phyloP scores from a whole-genome alignment of 139 green algal species.

The Micractinium sp. region DNA sequence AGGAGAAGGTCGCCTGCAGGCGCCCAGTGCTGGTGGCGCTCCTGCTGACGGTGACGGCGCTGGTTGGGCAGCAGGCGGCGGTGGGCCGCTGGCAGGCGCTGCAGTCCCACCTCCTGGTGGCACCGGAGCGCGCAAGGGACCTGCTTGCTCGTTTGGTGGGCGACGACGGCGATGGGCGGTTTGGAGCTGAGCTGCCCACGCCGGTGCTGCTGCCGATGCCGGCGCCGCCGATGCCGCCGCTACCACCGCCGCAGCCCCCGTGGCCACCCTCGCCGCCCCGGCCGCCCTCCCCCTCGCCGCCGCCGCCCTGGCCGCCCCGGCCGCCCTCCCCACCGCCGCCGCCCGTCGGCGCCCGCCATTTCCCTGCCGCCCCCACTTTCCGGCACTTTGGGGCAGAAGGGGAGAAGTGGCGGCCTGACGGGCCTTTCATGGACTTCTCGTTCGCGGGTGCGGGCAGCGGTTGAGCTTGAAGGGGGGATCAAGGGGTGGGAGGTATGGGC shows the following conservation, averaged over 20 bases:
- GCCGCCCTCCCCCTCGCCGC: not conserved
- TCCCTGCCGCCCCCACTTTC: not conserved
- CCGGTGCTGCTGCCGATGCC: not conserved
- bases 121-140: not conserved
- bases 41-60: not conserved
- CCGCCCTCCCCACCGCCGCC: not conserved
- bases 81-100: not conserved
- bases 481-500: no score
- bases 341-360: not conserved
- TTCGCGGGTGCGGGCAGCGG: not conserved
- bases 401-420: not conserved
- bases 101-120: not conserved
- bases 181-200: not conserved
- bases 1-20: no score
- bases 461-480: not conserved
- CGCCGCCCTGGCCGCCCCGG: not conserved
- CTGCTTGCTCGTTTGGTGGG: not conserved
- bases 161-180: not conserved
- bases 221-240: no score
- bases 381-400: not conserved
- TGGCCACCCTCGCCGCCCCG: not conserved
- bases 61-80: not conserved
- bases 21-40: not conserved
- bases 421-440: not conserved
- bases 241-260: no score